Evolutionary conservation across 2,329 filamentous ascomycete genomes (phyloP), one percentile per base, ranked within the genome.

Genomic region (Ambrosiella cleistominuta): DNA sequence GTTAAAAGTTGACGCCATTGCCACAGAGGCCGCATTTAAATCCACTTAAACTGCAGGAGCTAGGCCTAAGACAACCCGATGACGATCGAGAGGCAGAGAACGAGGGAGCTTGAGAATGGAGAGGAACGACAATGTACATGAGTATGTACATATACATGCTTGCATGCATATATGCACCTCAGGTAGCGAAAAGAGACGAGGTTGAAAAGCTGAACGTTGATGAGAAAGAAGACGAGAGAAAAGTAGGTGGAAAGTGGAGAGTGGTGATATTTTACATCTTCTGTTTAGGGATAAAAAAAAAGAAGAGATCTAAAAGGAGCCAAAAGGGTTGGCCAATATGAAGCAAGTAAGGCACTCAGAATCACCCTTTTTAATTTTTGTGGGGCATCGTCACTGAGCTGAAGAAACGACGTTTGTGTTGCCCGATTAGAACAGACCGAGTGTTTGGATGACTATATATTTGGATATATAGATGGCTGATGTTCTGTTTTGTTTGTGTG

Each of bases 1-100:
- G 37, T 42, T 42, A n/a, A 11, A 39, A 42, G 5, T 42, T 39
- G 27, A 54, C 52, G 52, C 12, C 52, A 54, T 54, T 40, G 38
- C 38, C 52, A 54, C 38, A 40, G 37, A 54, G 52, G 52, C 52
- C 38, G 38, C 52, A 44, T 42, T 19, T 40, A 12, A 36, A 54
- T 54, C 38, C 15, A 42, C 52, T 54, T 42, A 38, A 27, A n/a
- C 42, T 45, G 49, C 56, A 57, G 49, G 49, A 36, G 49, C 38
- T 37, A 42, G 49, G 56, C 56, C 56, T 53, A 47, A 57, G 49
- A 57, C 56, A 40, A 42, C 35, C n/a, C 13, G 27, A 13, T 47
- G 45, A 49, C 12, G 12, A 49, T 12, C 3, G n/a, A 8, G 39
- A 37, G 37, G 54, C 19, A 36, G 17, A 44, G 27, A 15, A 13